These are phyloP conservation scores for Tolypocladium album DNA, from an alignment of 2,329 filamentous ascomycete genomes.

Conservation along the genomic window DNA sequence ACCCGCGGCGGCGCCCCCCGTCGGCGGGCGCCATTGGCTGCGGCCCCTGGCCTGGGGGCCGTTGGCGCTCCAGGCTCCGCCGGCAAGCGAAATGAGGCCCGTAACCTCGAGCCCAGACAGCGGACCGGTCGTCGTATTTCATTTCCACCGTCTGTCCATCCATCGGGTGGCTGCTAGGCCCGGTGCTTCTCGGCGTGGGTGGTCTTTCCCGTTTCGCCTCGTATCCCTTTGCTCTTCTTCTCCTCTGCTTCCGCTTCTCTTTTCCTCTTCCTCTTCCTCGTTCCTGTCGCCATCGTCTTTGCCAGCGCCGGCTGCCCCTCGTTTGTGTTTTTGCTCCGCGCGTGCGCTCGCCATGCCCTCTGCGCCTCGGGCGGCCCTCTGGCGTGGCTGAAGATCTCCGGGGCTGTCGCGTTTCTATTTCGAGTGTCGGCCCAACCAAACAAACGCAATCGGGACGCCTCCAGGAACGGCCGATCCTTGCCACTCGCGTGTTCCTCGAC, in stretches of 20 bases:
- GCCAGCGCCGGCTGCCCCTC: background rate
- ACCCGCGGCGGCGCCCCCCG: background rate
- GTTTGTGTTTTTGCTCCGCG: slow-evolving; percentile 1
- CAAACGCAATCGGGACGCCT: background rate
- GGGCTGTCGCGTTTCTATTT: background rate
- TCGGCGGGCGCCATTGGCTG: background rate
- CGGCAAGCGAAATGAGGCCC: slow-evolving; percentile 12
- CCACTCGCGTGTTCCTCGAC: background rate
- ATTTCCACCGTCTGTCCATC: background rate
- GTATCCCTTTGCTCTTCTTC: background rate
- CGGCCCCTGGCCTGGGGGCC: background rate
- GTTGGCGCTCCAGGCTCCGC: background rate
- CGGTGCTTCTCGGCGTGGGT: background rate
- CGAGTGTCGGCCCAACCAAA: slow-evolving; percentile 2
- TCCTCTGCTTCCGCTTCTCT: background rate
- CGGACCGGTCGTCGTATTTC: background rate
- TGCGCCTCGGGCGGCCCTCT: slow-evolving; percentile 2
- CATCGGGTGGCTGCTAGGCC: background rate
- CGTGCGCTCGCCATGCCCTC: slow-evolving; percentile 10
- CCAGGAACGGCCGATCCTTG: background rate
- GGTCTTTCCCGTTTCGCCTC: background rate
- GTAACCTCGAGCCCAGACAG: background rate
- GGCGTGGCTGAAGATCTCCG: slow-evolving; percentile 6
- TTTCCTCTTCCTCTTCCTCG: background rate
- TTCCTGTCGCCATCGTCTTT: background rate